Evolutionary conservation across 1,284 basidiomycete genomes (phyloP), one percentile per base, ranked within the genome.

Genomic region (Leucoagaricus sp.): DNA sequence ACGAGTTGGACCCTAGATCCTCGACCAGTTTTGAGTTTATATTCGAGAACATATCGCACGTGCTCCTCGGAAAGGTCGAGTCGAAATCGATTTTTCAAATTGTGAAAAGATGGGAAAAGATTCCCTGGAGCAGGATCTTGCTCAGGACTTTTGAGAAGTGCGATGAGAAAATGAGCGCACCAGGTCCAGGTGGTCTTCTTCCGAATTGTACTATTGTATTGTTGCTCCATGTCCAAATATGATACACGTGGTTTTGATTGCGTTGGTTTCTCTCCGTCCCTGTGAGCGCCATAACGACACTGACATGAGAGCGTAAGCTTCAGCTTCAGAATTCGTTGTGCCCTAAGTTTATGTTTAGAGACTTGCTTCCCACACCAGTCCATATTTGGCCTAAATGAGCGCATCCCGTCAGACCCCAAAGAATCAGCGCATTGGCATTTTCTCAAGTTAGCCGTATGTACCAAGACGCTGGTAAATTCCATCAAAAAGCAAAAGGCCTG

Each of bases 241-340:
- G 45, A 55, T 48, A 55, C 53, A 55, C 53, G 53, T 55, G 53
- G 53, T 48, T 46, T 26, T 48, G 53, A 55, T 48, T 48, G 45
- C 36, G 26, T 48, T 55, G 45, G 36, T 34, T 51, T 48, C 45
- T 19, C 33, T 40, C 23, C 38, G 26, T 7, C 53, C 53, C 53
- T 55, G 53, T 17, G 45, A 41, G 31, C 38, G 21, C 53, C 53
- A 48, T 55, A 55, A 55, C 53, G 40, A 55, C 53, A 26, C n/a
- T 48, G 53, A 48, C 53, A 55, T 55, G 53, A 41, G 53, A 55
- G 45, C 36, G 23, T 19, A 25, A 44, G 28, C 42, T 12, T 6
- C 42, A 49, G 12, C 29, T 36, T 29, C 49, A 19, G n/a, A n/a
- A n/a, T n/a, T 52, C 31, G 19, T n/a, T 41, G 49, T 23, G 36